Evolutionary conservation across 192 early-diverging fungal genomes (phyloP).

Genomic region (Rhizophagus clarus): DNA sequence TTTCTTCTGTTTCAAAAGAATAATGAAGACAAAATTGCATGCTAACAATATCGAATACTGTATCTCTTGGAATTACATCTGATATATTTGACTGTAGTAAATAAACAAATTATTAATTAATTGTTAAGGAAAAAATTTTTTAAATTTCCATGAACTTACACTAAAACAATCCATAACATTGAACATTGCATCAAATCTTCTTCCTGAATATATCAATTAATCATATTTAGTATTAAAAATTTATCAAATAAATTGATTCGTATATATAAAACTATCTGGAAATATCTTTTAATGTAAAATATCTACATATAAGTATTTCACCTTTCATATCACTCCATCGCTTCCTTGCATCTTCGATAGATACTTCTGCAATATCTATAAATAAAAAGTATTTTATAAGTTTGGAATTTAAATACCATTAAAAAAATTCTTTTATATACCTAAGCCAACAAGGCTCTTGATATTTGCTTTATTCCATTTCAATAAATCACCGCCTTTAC

Average conservation of each 20-base stretch:
- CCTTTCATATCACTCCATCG: conserved; percentile 10
- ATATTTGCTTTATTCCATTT: conserved; percentile 80
- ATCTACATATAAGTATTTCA: neutral
- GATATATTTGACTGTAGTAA: neutral
- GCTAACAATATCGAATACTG: conserved; percentile 81
- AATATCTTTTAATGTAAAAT: too few species aligned
- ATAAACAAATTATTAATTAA: conserved; percentile 13
- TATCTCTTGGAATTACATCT: conserved; percentile 32
- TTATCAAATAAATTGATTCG: too few species aligned
- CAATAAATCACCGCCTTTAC: conserved; percentile 89
- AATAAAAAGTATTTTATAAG: neutral
- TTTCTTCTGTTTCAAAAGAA: conserved; percentile 84
- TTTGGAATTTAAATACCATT: neutral
- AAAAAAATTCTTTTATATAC: conserved; percentile 40
- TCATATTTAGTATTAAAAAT: neutral
- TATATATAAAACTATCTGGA: neutral
- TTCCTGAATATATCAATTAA: conserved; percentile 35
- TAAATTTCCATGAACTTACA: conserved; percentile 35
- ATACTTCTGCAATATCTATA: conserved; percentile 27
- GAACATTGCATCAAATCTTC: conserved; percentile 74
- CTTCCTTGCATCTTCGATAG: conserved; percentile 12
- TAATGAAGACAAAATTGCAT: conserved; percentile 98
- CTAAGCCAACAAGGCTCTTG: conserved; percentile 74
- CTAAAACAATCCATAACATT: conserved; percentile 87
- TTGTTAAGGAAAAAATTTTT: neutral